Evolutionary conservation across 768 basidiomycete species (phyloP).

Genomic region (Agrocybe chaxingu): DNA sequence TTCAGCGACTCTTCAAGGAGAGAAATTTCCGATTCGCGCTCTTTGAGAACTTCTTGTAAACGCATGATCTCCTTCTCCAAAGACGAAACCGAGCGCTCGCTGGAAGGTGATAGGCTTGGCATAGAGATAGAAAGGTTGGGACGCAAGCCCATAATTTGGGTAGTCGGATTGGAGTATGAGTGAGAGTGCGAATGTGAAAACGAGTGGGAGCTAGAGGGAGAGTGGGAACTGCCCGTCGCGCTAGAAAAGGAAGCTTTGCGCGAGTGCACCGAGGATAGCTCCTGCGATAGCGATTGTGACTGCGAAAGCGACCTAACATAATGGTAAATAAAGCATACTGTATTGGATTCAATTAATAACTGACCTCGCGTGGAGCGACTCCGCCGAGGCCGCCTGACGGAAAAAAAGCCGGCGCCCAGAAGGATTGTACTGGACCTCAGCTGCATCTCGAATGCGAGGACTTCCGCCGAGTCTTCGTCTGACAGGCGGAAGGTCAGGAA

Average conservation of each 20-base stretch:
- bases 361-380: conserved; percentile 86
- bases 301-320: conserved; percentile 79
- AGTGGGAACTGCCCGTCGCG: conserved; percentile 62
- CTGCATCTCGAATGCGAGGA: conserved; percentile 46
- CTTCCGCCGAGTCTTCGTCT: conserved; percentile 50
- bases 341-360: conserved; percentile 12
- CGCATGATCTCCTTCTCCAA: conserved; percentile 96
- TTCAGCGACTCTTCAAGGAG: conserved; percentile 60
- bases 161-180: conserved; percentile 44
- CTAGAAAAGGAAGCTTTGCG: conserved; percentile 81
- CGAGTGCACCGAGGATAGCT: conserved; percentile 84
- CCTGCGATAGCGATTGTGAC: conserved; percentile 97
- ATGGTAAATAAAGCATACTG: conserved; percentile 13
- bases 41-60: conserved; percentile 86
- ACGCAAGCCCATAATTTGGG: conserved; percentile 31
- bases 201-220: conserved; percentile 57
- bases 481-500: conserved; percentile 23
- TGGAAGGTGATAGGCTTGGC: conserved; percentile 34
- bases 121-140: conserved; percentile 61
- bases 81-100: conserved; percentile 78
- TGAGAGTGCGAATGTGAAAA: conserved; percentile 48
- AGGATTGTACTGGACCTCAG: conserved; percentile 45
- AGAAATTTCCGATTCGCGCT: conserved; percentile 88
- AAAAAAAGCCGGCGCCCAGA: conserved; percentile 75
- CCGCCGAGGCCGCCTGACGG: conserved; percentile 82